phyloP scores from a whole-genome alignment of 139 green algal genomes.

The Ulvella scutata region DNA sequence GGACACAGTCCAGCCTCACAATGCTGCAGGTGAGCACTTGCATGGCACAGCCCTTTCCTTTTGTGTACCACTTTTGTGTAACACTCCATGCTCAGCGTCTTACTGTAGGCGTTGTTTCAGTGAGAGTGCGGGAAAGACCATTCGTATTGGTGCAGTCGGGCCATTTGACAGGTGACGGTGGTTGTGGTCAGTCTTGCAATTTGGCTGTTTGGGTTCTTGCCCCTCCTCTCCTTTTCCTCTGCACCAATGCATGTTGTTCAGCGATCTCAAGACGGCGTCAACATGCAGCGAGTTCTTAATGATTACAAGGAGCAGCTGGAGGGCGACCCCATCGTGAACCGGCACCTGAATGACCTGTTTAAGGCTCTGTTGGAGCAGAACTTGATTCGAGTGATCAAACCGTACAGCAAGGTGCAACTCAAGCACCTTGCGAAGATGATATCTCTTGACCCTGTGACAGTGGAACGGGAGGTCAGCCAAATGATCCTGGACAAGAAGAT shows the following conservation, averaged over 20 bases:
- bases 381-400: slow-evolving; percentile 82
- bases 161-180: too few relatives aligned
- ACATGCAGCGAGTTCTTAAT: slow-evolving; percentile 33
- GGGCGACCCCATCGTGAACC: slow-evolving; percentile 74
- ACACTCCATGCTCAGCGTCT: slow-evolving; percentile 40
- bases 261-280: background rate
- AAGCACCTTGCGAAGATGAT: slow-evolving; percentile 80
- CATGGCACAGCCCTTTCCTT: too few relatives aligned
- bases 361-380: slow-evolving; percentile 40
- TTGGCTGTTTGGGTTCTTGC: too few relatives aligned
- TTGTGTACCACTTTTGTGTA: slow-evolving; percentile 68
- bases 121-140: background rate
- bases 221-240: too few relatives aligned
- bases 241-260: background rate
- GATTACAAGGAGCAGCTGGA: slow-evolving; percentile 59
- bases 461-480: slow-evolving; percentile 29
- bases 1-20: background rate
- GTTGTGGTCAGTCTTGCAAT: too few relatives aligned
- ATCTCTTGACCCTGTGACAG: slow-evolving; percentile 81
- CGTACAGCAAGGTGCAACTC: slow-evolving; percentile 86
- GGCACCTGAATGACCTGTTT: slow-evolving; percentile 67
- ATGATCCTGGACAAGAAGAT: slow-evolving; percentile 99
- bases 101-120: background rate
- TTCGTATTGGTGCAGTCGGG: too few relatives aligned
- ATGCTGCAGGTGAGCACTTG: slow-evolving; percentile 3